A percentile compares a stretch with the other conserved stretches of the same genome.
phyloP scores from a whole-genome alignment of 495 filamentous ascomycete species.

The Diplogelasinospora grovesii region DNA sequence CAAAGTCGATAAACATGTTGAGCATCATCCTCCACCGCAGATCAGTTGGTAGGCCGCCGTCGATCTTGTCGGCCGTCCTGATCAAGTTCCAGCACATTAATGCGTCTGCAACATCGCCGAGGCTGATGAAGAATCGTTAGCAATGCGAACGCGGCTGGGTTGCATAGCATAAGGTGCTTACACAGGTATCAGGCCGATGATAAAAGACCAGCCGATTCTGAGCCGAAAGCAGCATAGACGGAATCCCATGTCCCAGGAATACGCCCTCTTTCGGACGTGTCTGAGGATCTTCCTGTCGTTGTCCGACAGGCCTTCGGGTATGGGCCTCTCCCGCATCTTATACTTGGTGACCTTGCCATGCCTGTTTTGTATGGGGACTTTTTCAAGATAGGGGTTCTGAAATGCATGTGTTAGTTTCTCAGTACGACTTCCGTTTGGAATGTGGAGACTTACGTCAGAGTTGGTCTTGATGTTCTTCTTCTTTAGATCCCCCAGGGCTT shows the following conservation, averaged over 20 bases:
- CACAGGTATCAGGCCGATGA: constrained; percentile 76
- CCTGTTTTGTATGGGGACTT: constrained; percentile 61
- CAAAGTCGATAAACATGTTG: constrained; percentile 71
- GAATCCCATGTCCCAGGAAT: constrained; percentile 65
- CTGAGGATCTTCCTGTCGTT: constrained; percentile 76
- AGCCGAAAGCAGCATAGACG: constrained; percentile 66
- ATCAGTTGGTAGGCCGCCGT: constrained; percentile 58
- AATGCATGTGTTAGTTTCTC: not conserved
- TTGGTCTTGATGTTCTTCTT: constrained; percentile 68
- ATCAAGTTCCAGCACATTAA: constrained; percentile 65
- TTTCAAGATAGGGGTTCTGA: constrained; percentile 68
- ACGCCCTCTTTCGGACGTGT: constrained; percentile 72
- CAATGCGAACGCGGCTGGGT: too few species aligned
- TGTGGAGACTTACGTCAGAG: constrained; percentile 45
- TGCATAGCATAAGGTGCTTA: constrained; percentile 37
- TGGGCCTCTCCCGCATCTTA: constrained; percentile 62
- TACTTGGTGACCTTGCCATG: constrained; percentile 47
- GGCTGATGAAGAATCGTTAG: constrained; percentile 38
- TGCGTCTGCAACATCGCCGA: constrained; percentile 70
- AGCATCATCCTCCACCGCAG: constrained; percentile 63
- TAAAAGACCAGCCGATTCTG: constrained; percentile 72
- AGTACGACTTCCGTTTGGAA: not conserved
- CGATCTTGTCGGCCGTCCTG: constrained; percentile 55
- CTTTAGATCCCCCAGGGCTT: constrained; percentile 57
- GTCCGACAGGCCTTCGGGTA: constrained; percentile 64